Evolutionary conservation across 805 yeast genomes (phyloP).

Genomic region (Kodamaea nitidulidarum): DNA sequence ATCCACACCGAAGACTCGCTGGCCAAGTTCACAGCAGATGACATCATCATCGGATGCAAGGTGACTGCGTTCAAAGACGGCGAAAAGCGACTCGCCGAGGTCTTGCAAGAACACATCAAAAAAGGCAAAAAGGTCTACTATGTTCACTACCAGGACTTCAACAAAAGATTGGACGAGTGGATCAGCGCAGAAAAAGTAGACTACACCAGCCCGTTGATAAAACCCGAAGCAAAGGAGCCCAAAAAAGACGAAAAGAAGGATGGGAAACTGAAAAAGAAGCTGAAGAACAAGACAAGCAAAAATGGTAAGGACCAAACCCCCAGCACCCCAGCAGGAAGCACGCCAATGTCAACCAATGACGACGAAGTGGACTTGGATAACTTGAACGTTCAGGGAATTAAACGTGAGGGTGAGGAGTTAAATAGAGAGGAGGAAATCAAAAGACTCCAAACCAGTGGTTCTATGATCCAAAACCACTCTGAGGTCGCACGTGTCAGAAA

Average conservation of each 20-base stretch:
- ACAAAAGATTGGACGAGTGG: slow-evolving; percentile 97
- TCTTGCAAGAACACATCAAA: slow-evolving; percentile 68
- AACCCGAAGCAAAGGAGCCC: slow-evolving; percentile 58
- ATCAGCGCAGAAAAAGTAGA: slow-evolving; percentile 69
- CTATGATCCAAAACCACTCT: slow-evolving; percentile 85
- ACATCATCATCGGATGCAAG: slow-evolving; percentile 72
- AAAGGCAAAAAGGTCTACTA: slow-evolving; percentile 79
- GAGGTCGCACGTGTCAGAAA: slow-evolving; percentile 92
- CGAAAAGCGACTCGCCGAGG: slow-evolving; percentile 77
- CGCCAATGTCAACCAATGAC: slow-evolving; percentile 32
- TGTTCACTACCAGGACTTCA: slow-evolving; percentile 91
- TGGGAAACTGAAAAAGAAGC: slow-evolving; percentile 24
- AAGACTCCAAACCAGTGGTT: slow-evolving; percentile 88
- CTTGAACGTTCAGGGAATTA: slow-evolving; percentile 78
- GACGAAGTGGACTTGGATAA: slow-evolving; percentile 84
- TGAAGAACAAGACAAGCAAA: slow-evolving; percentile 16
- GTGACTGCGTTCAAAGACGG: slow-evolving; percentile 79
- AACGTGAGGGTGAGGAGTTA: slow-evolving; percentile 62
- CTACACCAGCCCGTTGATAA: slow-evolving; percentile 60
- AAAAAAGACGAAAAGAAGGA: slow-evolving; percentile 40
- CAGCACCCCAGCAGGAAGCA: slow-evolving; percentile 17
- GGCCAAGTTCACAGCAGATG: slow-evolving; percentile 34
- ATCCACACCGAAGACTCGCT: slow-evolving; percentile 1
- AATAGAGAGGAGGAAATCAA: slow-evolving; percentile 90
- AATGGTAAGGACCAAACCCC: slow-evolving; percentile 16